Evolutionary conservation across 2,329 filamentous ascomycete genomes (phyloP), one percentile per base, ranked within the genome.

Genomic region (Trichoderma endophyticum): DNA sequence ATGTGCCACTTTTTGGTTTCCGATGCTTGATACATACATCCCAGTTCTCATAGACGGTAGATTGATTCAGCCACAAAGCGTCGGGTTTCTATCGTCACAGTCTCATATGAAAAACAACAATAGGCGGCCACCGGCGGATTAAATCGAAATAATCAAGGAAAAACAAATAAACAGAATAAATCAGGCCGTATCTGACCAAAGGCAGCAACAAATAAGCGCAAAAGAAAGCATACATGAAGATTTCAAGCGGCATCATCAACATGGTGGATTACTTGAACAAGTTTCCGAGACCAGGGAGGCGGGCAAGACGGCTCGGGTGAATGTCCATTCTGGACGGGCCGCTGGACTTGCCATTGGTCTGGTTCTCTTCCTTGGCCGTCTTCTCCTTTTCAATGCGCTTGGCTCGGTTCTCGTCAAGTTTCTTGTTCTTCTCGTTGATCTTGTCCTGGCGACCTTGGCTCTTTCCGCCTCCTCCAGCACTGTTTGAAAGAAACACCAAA

Each of bases 391-490:
- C 81, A 36, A 86, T 84, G 43, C 86, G 81, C 75, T 86, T 83
- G 60, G 81, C 78, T 56, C 87, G 84, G 81, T 88, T 86, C 78
- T 92, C 93, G 76, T 93, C 89, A 64, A 98, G 87, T 83, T 95
- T 95, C 77, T 88, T 85, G 84, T 98, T 98, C 88, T 97, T 98
- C 72, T 87, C 87, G 77, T 89, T 86, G 81, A 98, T 93, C 84
- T 95, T 96, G 72, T 91, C 87, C 79, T 88, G 89, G 74, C 95
- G 87, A 71, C 86, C 83, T 75, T 90, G 86, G 60, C 89, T 93
- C 81, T 94, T 97, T 73, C 91, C 91, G 73, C 95, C 95, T 54
- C 95, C 95, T 66, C 95, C 95, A 72, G 93, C 95, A 76, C 92
- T 93, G 75, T 75, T 39, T 4, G 59, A 30, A 61, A 8, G 36